Conservation (phyloP, 371 early-diverging fungal genomes). For the Mucor circinelloides region DNA sequence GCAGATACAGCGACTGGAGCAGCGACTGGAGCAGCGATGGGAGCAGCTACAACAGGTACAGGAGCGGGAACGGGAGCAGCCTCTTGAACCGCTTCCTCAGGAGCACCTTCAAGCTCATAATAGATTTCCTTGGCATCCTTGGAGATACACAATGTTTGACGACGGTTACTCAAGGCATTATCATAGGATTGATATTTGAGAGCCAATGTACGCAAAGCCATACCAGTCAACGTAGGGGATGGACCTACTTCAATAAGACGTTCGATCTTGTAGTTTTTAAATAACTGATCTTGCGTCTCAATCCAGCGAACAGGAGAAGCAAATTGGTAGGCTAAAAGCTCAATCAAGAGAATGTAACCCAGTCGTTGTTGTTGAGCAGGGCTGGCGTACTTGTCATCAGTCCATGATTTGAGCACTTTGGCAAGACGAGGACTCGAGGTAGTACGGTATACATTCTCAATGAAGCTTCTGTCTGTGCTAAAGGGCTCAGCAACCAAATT, state of each 20-base stretch:
- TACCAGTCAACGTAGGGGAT: constrained; percentile 85
- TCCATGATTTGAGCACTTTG: constrained; percentile 85
- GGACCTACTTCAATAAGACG: constrained; percentile 94
- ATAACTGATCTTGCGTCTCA: constrained; percentile 94
- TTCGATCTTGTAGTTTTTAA: constrained; percentile 80
- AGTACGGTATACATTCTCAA: constrained; percentile 72
- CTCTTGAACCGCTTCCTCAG: constrained; percentile 41
- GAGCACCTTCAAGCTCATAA: constrained; percentile 81
- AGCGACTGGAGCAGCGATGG: constrained; percentile 55
- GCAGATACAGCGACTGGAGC: constrained; percentile 47
- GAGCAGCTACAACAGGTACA: constrained; percentile 16
- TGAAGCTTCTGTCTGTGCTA: constrained; percentile 77
- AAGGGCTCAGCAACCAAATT: constrained; percentile 95
- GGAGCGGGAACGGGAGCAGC: constrained; percentile 55
- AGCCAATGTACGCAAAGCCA: constrained; percentile 94
- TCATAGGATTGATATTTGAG: constrained; percentile 96
- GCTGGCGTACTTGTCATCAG: constrained; percentile 66
- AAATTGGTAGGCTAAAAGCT: constrained; percentile 94
- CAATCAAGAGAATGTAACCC: constrained; percentile 88
- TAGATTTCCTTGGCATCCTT: constrained; percentile 93
- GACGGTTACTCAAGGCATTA: constrained; percentile 88
- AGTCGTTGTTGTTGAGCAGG: constrained; percentile 85
- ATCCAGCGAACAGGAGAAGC: constrained; percentile 96
- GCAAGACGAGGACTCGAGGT: constrained; percentile 78
- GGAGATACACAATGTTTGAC: constrained; percentile 84